Conservation (phyloP, 2,329 filamentous ascomycete species). For the Neofusicoccum kwambonambiense region DNA sequence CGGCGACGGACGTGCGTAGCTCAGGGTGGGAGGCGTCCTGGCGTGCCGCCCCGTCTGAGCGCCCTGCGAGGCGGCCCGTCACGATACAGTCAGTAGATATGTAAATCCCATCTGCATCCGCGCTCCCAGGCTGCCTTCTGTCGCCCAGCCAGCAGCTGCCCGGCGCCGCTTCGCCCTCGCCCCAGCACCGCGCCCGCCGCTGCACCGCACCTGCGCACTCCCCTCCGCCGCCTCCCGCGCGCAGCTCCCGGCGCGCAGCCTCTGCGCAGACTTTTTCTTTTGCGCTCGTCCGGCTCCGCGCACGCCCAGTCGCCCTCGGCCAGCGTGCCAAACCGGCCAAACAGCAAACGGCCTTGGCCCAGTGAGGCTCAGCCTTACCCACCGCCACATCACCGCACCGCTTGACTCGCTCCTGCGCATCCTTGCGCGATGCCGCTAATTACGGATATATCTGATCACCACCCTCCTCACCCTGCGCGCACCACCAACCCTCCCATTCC, state of each 20-base stretch:
- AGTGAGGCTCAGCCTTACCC: constrained; percentile 7
- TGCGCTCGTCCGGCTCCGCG: neutral
- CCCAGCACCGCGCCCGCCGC: neutral
- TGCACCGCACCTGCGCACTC: neutral
- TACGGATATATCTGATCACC: constrained; percentile 19
- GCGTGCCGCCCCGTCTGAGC: neutral
- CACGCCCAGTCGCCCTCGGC: neutral
- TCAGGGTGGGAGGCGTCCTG: too few species aligned
- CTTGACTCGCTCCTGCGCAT: constrained; percentile 13
- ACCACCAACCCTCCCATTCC: constrained; percentile 12
- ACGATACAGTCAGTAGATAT: constrained; percentile 16
- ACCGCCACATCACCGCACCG: neutral
- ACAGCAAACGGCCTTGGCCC: neutral
- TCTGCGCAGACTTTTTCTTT: neutral
- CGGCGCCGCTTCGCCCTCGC: neutral
- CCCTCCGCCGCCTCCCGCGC: neutral
- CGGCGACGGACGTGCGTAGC: neutral
- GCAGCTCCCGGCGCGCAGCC: neutral
- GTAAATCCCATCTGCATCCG: neutral
- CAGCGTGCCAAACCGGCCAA: neutral
- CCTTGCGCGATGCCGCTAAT: constrained; percentile 19
- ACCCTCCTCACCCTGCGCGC: constrained; percentile 13
- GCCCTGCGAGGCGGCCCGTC: constrained; percentile 1
- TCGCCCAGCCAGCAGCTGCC: neutral
- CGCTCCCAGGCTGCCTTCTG: neutral